Base-by-base conservation (phyloP, 768 basidiomycete genomes). In the Lactarius indigo region DNA sequence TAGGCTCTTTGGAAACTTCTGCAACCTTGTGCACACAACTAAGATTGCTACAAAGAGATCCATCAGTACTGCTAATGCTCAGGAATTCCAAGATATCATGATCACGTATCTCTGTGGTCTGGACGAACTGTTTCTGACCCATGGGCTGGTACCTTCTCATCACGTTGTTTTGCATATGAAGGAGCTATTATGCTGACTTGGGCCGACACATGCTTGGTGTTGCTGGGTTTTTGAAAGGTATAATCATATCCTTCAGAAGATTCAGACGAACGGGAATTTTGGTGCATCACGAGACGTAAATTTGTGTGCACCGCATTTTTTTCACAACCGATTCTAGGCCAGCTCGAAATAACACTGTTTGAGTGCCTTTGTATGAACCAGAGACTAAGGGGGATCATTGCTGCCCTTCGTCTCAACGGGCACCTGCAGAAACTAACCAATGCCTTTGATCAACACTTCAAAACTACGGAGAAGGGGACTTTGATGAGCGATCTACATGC, bases 81-180 rank as follows among this genome's bases (percentile, higher is more conserved):
- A 39, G 12, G 37, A 39, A 5, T 39, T 39, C 37, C 37, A 39
- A 39, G 37, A 39, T 39, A 15, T 15, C 35, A 79, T 80, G 59
- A 39, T 59, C 0, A 39, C 26, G 1, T 82, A 83, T 66, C 73
- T 82, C 3, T 31, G 37, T 0, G 71, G 68, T 1, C 26, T 82
- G 3, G 58, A 69, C 2, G 59, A 67, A 0, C 72, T 82, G 0
- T 83, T 73, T 64, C 37, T 13, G 2, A 39, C 37, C 2, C 12
- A 39, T 5, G 7, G 9, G 37, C 37, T 39, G 12, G 37, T 39
- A 12, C 76, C 75, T 0, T 71, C 71, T 6, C 79, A 82, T 6
- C 83, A 82, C 64, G 57, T 79, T 66, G 37, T 77, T 1, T 69
- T 84, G 17, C 82, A 83, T 69, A 68, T 81, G 30, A 66, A 69